Evolutionary conservation across 805 yeast species (phyloP).

Genomic region (Saturnispora hagleri): DNA sequence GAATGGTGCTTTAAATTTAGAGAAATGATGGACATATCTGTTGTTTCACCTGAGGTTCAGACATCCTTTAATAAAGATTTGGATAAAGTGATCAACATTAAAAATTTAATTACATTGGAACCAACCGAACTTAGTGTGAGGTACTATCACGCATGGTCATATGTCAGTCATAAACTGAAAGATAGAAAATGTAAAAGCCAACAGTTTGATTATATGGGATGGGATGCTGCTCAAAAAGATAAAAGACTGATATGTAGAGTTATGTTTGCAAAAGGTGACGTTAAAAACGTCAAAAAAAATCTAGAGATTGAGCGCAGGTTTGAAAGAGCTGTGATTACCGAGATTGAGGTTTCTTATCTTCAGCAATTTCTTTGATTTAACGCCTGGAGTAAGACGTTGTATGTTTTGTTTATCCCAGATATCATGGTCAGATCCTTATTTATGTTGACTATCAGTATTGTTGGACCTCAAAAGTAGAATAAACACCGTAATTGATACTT

Average conservation of each 20-base stretch:
- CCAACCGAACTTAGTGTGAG: constrained; percentile 13
- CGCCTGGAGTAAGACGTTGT: background rate
- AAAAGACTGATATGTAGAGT: constrained; percentile 63
- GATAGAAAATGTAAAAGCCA: constrained; percentile 13
- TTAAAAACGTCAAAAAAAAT: constrained; percentile 18
- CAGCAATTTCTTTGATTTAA: background rate
- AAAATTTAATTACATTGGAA: constrained; percentile 12
- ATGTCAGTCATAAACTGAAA: constrained; percentile 15
- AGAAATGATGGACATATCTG: constrained; percentile 22
- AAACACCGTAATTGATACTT: no score
- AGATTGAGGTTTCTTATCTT: constrained; percentile 15
- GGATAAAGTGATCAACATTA: constrained; percentile 15
- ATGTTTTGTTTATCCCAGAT: background rate
- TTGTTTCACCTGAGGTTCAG: constrained; percentile 18
- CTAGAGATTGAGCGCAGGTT: constrained; percentile 25
- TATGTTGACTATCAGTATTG: no score
- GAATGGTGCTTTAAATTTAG: constrained; percentile 27
- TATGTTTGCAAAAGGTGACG: constrained; percentile 38
- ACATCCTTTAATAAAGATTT: constrained; percentile 13
- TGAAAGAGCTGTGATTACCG: constrained; percentile 21
- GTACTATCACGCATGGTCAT: constrained; percentile 20
- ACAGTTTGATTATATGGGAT: constrained; percentile 34
- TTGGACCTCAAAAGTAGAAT: no score
- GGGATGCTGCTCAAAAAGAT: constrained; percentile 32
- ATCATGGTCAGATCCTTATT: no score